Base-by-base conservation (phyloP, 108 stramenopile genomes). In the Pelagomonas calceolata region DNA sequence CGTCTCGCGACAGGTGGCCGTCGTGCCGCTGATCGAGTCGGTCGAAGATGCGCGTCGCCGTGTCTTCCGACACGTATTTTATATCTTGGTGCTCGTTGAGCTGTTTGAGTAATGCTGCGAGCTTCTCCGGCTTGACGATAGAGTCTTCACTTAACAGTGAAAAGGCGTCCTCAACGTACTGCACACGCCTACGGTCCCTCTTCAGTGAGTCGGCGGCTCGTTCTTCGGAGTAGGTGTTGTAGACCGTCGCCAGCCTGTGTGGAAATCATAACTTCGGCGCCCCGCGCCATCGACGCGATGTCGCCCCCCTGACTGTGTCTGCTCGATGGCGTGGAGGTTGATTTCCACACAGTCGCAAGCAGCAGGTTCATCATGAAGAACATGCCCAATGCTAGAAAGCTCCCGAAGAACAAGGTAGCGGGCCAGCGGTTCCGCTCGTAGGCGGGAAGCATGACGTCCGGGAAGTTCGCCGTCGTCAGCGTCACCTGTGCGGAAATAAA, bases 391-490 rank as follows among this genome's bases (percentile, higher is more conserved):
- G 64, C 18, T 4, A 71, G 14, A 32, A 33, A 71, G 36, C 12
- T 4, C 32, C 51, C 43, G 70, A 71, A 71, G 51, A 63, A 32
- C 18, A 14, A 4, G 12, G 63, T 31, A 3, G 26, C 35, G 39
- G 39, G 39, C 10, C 1, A 3, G 64, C 60, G 70, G 36, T 4
- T 0, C 63, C 29, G 32, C 14, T 0, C 0, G 31, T 71, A 71
- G 33, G 63, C 70, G n/a, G 70, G 70, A 5, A 71, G 4, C 70
- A 71, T 71, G 36, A 71, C 37, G 36, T 71, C 65, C 18, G 70
- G 70, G 37, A 71, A 71, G 63, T 71, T 71, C 29, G 70, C 64
- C 26, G 70, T 71, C 36, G 70, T 71, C 7, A n/a, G n/a, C n/a
- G n/a, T n/a, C n/a, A n/a, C n/a, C n/a, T n/a, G n/a, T n/a, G n/a